These are phyloP conservation scores for Chlorella sp. DNA, from an alignment of 139 green algal species.

Conservation along the genomic window DNA sequence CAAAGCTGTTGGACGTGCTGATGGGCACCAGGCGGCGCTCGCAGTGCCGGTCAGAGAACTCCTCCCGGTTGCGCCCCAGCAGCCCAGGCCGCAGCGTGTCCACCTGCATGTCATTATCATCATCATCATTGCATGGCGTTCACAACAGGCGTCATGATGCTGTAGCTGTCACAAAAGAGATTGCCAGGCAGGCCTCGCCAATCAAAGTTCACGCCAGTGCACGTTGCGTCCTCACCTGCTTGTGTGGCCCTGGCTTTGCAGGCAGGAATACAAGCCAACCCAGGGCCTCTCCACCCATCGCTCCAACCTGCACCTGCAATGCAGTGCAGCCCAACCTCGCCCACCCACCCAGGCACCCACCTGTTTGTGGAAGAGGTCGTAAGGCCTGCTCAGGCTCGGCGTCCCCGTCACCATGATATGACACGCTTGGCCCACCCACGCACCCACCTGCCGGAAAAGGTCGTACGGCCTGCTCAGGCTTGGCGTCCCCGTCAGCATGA, in stretches of 20 bases:
- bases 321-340: too few species aligned
- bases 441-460: slow-evolving; percentile 64
- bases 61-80: slow-evolving; percentile 62
- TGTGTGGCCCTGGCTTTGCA: too few species aligned
- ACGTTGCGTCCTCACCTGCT: too few species aligned
- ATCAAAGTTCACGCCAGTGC: too few species aligned
- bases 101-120: slow-evolving; percentile 57
- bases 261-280: too few species aligned
- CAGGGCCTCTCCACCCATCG: too few species aligned
- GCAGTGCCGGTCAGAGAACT: slow-evolving; percentile 70
- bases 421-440: slow-evolving; percentile 24
- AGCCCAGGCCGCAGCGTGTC: slow-evolving; percentile 72
- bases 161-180: too few species aligned
- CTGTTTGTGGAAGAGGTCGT: slow-evolving; percentile 82
- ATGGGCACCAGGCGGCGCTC: slow-evolving; percentile 51
- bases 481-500: slow-evolving; percentile 88
- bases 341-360: slow-evolving; percentile 18
- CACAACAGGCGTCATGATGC: too few species aligned
- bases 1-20: not conserved
- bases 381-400: slow-evolving; percentile 76
- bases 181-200: too few species aligned
- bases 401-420: slow-evolving; percentile 86
- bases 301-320: too few species aligned
- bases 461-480: slow-evolving; percentile 82
- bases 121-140: too few species aligned